Evolutionary conservation across 495 filamentous ascomycete species (phyloP), one percentile per base, ranked within the genome.

Genomic region (Astrocystis sublimbata): DNA sequence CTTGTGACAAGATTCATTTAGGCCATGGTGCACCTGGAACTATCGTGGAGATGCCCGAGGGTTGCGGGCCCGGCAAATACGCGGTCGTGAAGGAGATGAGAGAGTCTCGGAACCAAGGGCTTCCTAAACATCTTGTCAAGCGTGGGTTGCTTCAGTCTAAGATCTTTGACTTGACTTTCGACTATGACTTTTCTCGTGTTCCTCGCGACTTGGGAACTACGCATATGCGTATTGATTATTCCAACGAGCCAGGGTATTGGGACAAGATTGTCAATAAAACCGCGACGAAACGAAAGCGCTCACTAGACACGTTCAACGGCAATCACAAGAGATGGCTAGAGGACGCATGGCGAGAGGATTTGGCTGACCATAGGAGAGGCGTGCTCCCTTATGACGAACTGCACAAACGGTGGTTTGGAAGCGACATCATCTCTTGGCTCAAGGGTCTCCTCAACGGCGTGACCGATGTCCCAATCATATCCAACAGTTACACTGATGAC

Each of bases 211-310:
- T 68, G 6, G 71, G 74, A 10, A 62, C 76, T 26, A 65, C 67
- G 17, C 62, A 70, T 56, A 59, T 78, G 52, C 70, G 73, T 2
- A 60, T 79, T 24, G 76, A 78, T 62, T 77, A 60, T 50, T 73
- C 71, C 42, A 76, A 78, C 58, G 28, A 74, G 43, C 54, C 58
- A 0, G 70, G 60, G 12, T 77, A 79, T 62, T 79, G 75, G 75
- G 62, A 75, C 52, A 35, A 45, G 10, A 57, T 78, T 28, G 45
- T 30, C 5, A 71, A 76, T 8, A 41, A 51, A 23, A 60, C 52
- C 8, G 33, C 9, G 7, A 28, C 60, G 52, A 68, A 64, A 35
- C 42, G 62, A 9, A 76, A 73, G 35, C 36, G 68, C 70, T 1
- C 67, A 67, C 50, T 68, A 66, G 63, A 28, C 2, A 24, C 28